Evolutionary conservation across 2,329 filamentous ascomycete species (phyloP).

Genomic region (Hypoxylon sp.): DNA sequence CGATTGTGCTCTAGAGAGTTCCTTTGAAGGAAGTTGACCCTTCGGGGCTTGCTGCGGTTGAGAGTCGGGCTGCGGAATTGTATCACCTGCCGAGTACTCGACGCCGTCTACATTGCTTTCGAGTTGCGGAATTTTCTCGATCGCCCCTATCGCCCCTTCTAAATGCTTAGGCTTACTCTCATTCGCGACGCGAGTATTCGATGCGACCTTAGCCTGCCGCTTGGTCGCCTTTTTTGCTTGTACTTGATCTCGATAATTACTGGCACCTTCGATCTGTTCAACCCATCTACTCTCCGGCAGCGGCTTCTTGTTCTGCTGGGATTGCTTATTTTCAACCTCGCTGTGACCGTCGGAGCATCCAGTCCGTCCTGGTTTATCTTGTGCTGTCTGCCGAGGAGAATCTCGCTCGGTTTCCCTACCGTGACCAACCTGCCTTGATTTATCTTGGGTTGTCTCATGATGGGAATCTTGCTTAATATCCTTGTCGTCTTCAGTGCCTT

Average conservation of each 20-base stretch:
- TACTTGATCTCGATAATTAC: neutral
- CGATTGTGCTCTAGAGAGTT: neutral
- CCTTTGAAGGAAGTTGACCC: neutral
- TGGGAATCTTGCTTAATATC: neutral
- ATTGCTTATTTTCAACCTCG: neutral
- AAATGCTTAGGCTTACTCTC: constrained; percentile 23
- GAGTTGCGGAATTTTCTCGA: neutral
- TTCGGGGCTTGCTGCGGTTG: neutral
- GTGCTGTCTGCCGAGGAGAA: neutral
- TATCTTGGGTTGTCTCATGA: neutral
- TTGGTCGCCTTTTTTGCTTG: neutral
- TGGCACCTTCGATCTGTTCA: neutral
- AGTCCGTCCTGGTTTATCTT: neutral
- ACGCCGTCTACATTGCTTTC: neutral
- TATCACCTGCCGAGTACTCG: neutral
- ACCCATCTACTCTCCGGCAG: neutral
- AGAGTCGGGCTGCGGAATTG: neutral
- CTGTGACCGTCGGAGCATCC: neutral
- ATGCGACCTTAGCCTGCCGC: constrained; percentile 9
- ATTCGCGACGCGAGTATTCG: constrained; percentile 33
- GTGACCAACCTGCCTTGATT: neutral
- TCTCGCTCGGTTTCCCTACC: neutral
- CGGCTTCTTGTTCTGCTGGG: neutral
- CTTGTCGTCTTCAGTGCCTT: neutral
- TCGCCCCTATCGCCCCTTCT: neutral